phyloP scores from a whole-genome alignment of 768 basidiomycete genomes.

The Russula lepida region DNA sequence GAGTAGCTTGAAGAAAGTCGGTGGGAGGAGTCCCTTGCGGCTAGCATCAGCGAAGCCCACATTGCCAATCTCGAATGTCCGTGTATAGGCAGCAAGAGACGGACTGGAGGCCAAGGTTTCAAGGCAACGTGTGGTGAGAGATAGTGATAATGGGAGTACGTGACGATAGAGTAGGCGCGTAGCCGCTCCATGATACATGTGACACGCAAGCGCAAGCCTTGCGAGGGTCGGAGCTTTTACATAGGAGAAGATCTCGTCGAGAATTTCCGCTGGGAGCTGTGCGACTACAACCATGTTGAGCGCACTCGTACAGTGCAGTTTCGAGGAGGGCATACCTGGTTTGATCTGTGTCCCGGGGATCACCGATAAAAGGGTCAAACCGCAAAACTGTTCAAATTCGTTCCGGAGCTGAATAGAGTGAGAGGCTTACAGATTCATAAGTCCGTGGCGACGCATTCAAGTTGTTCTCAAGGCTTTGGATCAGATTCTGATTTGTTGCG shows the following conservation, averaged over 20 bases:
- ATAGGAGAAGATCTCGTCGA: conserved; percentile 18
- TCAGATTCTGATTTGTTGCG: neutral
- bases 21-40: conserved; percentile 8
- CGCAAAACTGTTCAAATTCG: neutral
- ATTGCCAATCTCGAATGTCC: conserved; percentile 18
- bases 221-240: conserved; percentile 10
- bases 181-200: conserved; percentile 10
- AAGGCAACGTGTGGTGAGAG: conserved; percentile 9
- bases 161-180: conserved; percentile 19
- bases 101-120: conserved; percentile 14
- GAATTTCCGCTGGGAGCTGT: conserved; percentile 15
- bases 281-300: neutral
- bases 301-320: neutral
- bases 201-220: conserved; percentile 3
- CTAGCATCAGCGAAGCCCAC: conserved; percentile 1
- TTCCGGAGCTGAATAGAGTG: neutral
- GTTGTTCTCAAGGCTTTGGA: neutral
- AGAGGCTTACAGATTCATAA: conserved; percentile 3
- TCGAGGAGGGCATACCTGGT: neutral
- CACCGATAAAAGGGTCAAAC: neutral
- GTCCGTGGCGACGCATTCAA: neutral
- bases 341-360: neutral
- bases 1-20: conserved; percentile 18
- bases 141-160: conserved; percentile 15
- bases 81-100: conserved; percentile 11